Percentiles rank a stretch among this genome's conserved stretches.
These are phyloP conservation scores for Aspergillus uvarum DNA, from an alignment of 2,329 filamentous ascomycete genomes.

Conservation along the genomic window DNA sequence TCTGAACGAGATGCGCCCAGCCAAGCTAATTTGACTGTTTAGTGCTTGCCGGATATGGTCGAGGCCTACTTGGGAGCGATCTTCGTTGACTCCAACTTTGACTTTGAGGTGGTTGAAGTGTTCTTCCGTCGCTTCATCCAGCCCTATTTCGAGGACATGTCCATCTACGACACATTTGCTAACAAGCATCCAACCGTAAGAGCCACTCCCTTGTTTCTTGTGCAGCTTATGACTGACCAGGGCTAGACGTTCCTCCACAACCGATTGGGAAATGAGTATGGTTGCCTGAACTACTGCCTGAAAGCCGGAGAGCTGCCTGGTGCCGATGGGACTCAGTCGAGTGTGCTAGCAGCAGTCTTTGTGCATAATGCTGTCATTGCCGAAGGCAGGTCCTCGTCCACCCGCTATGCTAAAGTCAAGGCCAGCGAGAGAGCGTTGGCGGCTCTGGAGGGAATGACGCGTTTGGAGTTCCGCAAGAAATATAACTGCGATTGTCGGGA, in stretches of 20 bases:
- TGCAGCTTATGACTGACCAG: constrained; percentile 3
- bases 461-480: constrained; percentile 58
- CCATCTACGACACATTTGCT: constrained; percentile 81
- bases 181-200: constrained; percentile 74
- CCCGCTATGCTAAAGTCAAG: constrained; percentile 69
- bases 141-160: constrained; percentile 82
- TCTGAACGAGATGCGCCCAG: neutral
- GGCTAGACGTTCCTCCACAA: constrained; percentile 64
- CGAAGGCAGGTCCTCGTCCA: constrained; percentile 60
- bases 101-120: constrained; percentile 67
- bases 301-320: constrained; percentile 47
- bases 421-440: constrained; percentile 44
- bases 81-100: constrained; percentile 83
- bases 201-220: neutral
- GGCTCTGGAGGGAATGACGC: constrained; percentile 50
- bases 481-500: constrained; percentile 65
- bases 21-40: constrained; percentile 1
- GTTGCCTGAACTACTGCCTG: constrained; percentile 60
- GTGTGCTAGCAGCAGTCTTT: constrained; percentile 69
- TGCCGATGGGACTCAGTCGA: constrained; percentile 46
- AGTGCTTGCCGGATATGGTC: constrained; percentile 76
- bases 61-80: constrained; percentile 88
- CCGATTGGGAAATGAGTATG: constrained; percentile 62
- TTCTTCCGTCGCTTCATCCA: constrained; percentile 78
- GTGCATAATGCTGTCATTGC: constrained; percentile 71